These are phyloP conservation scores for Trichosporon asahii DNA, from an alignment of 1,284 basidiomycete genomes.

Conservation along the genomic window DNA sequence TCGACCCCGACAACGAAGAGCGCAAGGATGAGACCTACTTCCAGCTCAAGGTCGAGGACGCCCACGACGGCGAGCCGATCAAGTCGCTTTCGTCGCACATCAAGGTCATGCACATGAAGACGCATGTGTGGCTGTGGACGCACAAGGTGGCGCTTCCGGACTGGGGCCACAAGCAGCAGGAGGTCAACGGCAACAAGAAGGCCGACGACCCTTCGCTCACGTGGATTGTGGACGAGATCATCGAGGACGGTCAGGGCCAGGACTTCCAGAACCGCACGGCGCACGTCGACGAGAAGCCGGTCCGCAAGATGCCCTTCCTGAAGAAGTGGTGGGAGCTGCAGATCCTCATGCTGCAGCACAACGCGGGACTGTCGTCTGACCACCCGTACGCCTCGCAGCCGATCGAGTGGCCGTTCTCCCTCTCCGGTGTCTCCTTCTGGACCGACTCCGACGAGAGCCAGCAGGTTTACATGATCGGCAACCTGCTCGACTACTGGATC, in stretches of 20 bases:
- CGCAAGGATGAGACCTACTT: constrained; percentile 85
- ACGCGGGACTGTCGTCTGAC: constrained; percentile 86
- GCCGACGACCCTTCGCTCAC: constrained; percentile 72
- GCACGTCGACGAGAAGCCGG: constrained; percentile 60
- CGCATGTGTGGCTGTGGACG: constrained; percentile 92
- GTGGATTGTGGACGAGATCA: constrained; percentile 85
- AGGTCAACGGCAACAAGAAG: constrained; percentile 97
- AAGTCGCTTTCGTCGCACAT: constrained; percentile 90
- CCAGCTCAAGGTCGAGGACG: constrained; percentile 68
- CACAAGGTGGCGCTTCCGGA: constrained; percentile 80
- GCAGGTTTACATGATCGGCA: constrained; percentile 96
- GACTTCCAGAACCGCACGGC: constrained; percentile 60
- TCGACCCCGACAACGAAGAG: constrained; percentile 63
- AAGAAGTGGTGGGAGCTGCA: constrained; percentile 93
- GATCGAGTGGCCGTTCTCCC: constrained; percentile 96
- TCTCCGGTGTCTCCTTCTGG: constrained; percentile 98
- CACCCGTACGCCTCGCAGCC: constrained; percentile 94
- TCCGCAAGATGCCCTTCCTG: constrained; percentile 84
- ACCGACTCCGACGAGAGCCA: constrained; percentile 76
- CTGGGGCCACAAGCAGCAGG: constrained; percentile 96
- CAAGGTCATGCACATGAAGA: constrained; percentile 80
- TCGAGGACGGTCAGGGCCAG: constrained; percentile 64
- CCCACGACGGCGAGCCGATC: constrained; percentile 71
- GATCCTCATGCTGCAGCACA: constrained; percentile 94
- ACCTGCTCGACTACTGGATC: constrained; percentile 91